phyloP scores from a whole-genome alignment of 2,329 filamentous ascomycete species.

The Arthrobotrys megalospora region DNA sequence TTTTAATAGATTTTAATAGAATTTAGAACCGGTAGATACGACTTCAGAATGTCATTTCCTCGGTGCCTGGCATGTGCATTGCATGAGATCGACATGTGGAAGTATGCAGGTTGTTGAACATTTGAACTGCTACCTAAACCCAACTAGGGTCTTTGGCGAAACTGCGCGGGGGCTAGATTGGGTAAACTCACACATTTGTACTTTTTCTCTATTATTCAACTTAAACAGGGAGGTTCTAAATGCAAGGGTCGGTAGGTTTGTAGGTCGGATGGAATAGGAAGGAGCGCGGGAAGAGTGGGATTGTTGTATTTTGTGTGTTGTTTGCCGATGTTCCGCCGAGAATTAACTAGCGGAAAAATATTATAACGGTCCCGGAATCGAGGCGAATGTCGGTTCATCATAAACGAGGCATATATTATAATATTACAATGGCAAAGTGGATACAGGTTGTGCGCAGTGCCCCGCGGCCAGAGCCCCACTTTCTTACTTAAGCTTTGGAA shows the following conservation, averaged over 20 bases:
- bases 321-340: neutral
- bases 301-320: constrained; percentile 26
- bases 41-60: neutral
- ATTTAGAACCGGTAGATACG: neutral
- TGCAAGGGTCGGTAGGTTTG: neutral
- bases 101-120: neutral
- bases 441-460: too few species aligned
- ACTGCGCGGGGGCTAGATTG: neutral
- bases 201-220: neutral
- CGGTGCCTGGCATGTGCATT: neutral
- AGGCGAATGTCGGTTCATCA: too few species aligned
- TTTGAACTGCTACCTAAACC: neutral
- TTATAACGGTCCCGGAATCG: too few species aligned
- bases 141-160: neutral
- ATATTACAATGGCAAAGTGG: too few species aligned
- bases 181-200: too few species aligned
- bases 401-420: too few species aligned
- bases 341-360: too few species aligned
- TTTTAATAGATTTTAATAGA: too few species aligned
- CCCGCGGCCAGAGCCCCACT: too few species aligned
- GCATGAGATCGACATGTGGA: neutral
- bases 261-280: constrained; percentile 2
- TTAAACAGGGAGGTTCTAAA: constrained; percentile 11
- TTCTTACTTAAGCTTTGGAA: too few species aligned
- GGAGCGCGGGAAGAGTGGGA: neutral